Conservation (phyloP, 1,284 basidiomycete genomes). For the Fomitopsis schrenkii region DNA sequence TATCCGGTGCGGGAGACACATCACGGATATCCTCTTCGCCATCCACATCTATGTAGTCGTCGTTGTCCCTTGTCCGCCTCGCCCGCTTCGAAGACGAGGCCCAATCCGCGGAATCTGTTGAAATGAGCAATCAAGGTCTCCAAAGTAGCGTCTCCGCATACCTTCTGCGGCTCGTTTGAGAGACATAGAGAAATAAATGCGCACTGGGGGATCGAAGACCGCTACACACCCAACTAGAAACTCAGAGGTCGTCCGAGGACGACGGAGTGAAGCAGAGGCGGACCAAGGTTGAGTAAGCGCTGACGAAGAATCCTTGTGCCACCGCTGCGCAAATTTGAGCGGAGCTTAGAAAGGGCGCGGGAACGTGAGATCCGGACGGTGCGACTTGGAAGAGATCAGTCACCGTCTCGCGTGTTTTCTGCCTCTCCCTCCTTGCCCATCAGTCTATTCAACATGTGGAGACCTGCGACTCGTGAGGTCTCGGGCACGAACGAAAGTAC, state of each 20-base stretch:
- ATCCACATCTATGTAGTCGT: slow-evolving; percentile 52
- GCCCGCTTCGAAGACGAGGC: slow-evolving; percentile 48
- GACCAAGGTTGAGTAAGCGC: background rate
- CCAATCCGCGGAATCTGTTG: slow-evolving; percentile 30
- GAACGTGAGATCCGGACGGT: background rate
- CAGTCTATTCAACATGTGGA: slow-evolving; percentile 70
- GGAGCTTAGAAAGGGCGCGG: slow-evolving; percentile 12
- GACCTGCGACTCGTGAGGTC: slow-evolving; percentile 79
- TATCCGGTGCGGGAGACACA: slow-evolving; percentile 46
- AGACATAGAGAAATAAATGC: slow-evolving; percentile 26
- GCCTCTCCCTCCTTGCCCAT: slow-evolving; percentile 15
- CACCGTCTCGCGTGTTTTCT: slow-evolving; percentile 10
- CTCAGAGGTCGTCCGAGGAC: background rate
- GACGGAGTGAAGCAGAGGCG: background rate
- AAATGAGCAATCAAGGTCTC: background rate
- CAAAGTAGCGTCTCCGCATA: slow-evolving; percentile 16
- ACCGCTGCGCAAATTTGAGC: slow-evolving; percentile 7
- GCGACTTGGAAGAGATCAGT: slow-evolving; percentile 2
- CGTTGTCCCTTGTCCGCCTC: slow-evolving; percentile 42
- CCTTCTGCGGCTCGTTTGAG: slow-evolving; percentile 49
- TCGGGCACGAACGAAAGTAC: slow-evolving; percentile 81
- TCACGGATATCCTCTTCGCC: slow-evolving; percentile 44
- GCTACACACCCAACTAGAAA: background rate
- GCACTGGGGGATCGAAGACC: too few species aligned
- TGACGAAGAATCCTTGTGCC: background rate